Base-by-base conservation (phyloP, 2,329 filamentous ascomycete genomes). In the Fonsecaea nubica region DNA sequence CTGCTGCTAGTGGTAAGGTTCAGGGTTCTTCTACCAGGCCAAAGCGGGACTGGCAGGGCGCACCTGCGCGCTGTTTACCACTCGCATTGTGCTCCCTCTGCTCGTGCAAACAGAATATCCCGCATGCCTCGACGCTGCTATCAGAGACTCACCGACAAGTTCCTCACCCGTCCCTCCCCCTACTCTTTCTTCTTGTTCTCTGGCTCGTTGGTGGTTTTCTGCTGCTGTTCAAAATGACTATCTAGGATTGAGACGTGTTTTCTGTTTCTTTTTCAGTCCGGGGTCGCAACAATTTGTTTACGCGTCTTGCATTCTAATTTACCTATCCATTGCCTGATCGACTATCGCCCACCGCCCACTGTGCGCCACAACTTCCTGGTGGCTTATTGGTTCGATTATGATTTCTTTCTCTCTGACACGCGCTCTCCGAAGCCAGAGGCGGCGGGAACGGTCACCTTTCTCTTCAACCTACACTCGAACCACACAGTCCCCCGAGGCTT, bases 401-500 rank as follows among this genome's bases (percentile, higher is more conserved):
- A 54, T 71, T 30, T 68, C 67, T 18, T 69, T 68, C 8, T 53
- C 69, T 12, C 52, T 68, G 7, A 30, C 21, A 33, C 61, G 67
- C 13, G 60, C 60, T 65, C 54, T 62, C 40, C 63, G 58, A 9
- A 56, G 58, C 58, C 58, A 63, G 35, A 58, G 45, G 48, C 63
- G 42, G 21, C 65, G 63, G 25, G 70, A 75, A 35, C 70, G 65
- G 21, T 76, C 74, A 30, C 75, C 73, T 6, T 76, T 76, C 65
- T 73, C 74, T 21, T 75, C 76, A 21, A 73, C 72, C 6, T 73
- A 74, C 68, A 71, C 72, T 4, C 56, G 72, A 18, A 66, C 65
- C 12, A 50, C 63, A 15, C 55, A 48, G 25, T 70, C 70, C n/a
- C 61, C 65, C 36, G 69, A 70, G 36, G 48, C 25, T 30, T 58